phyloP scores from a whole-genome alignment of 768 basidiomycete species.

The Mycena rebaudengoi region DNA sequence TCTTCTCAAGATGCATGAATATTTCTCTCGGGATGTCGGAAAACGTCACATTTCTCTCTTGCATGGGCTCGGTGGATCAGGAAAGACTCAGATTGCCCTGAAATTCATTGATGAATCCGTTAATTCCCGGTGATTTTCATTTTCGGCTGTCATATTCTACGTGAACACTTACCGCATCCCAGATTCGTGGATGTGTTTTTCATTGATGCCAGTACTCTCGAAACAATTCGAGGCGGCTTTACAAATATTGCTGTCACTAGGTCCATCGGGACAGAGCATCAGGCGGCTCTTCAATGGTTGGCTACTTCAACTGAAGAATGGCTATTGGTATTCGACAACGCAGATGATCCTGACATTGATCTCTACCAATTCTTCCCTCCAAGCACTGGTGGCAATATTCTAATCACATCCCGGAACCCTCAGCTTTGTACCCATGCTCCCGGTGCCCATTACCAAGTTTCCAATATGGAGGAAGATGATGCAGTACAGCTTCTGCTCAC shows the following conservation, averaged over 20 bases:
- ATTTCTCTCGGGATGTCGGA: background rate
- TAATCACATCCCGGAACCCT: slow-evolving; percentile 14
- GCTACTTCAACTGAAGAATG: slow-evolving; percentile 2
- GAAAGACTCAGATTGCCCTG: background rate
- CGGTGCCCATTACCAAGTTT: too few species aligned
- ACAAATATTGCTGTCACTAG: background rate
- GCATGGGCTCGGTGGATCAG: too few species aligned
- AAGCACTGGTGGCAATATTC: slow-evolving; percentile 11
- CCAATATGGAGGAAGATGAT: background rate
- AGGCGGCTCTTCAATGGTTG: background rate
- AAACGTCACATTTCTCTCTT: too few species aligned
- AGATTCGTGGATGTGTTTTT: background rate
- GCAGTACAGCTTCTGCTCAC: slow-evolving; percentile 2
- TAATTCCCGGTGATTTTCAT: background rate
- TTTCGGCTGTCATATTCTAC: too few species aligned
- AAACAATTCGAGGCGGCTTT: background rate
- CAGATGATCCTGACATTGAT: slow-evolving; percentile 11
- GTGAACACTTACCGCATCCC: too few species aligned
- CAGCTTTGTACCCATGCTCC: too few species aligned
- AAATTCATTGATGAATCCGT: background rate
- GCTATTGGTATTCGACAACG: slow-evolving; percentile 19
- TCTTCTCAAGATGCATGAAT: background rate
- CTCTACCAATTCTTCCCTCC: slow-evolving; percentile 1
- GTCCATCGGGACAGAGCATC: background rate
- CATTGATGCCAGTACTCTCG: background rate